A percentile compares a stretch with the other conserved stretches of the same genome.
Conservation (phyloP, 192 early-diverging fungal species). For the Entomortierella chlamydospora region DNA sequence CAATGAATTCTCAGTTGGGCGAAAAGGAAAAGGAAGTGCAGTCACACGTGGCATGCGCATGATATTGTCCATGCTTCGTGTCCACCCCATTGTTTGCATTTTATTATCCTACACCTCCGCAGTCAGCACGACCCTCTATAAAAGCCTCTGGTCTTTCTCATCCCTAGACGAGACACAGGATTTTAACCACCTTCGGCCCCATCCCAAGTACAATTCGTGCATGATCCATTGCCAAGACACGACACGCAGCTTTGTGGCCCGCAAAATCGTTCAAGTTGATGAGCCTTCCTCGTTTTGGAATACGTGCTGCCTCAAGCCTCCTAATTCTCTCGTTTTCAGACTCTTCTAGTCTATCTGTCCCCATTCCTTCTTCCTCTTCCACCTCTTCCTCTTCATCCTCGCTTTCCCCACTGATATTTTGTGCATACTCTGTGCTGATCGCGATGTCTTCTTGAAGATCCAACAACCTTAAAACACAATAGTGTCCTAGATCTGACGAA, state of each 20-base stretch:
- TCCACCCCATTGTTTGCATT: too few species aligned
- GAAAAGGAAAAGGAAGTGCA: too few species aligned
- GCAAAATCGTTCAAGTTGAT: constrained; percentile 25
- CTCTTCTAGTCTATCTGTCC: background rate
- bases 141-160: too few species aligned
- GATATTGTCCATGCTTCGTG: too few species aligned
- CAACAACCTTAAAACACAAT: constrained; percentile 26
- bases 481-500: constrained; percentile 30
- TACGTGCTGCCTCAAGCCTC: background rate
- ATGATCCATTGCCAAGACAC: constrained; percentile 38
- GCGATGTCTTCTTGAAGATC: constrained; percentile 18
- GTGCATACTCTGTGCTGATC: constrained; percentile 26
- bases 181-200: constrained; percentile 26
- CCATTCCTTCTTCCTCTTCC: background rate
- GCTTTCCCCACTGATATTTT: background rate
- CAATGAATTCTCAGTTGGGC: too few species aligned
- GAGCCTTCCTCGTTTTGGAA: constrained; percentile 3
- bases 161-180: constrained; percentile 31
- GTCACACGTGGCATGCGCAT: too few species aligned
- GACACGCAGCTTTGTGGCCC: constrained; percentile 23
- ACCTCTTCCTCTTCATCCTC: background rate
- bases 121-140: too few species aligned
- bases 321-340: background rate
- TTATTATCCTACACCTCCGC: too few species aligned
- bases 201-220: constrained; percentile 42